Percentiles rank a stretch among this genome's conserved stretches.
phyloP scores from a whole-genome alignment of 2,329 filamentous ascomycete genomes.

The Penicillium sp. region DNA sequence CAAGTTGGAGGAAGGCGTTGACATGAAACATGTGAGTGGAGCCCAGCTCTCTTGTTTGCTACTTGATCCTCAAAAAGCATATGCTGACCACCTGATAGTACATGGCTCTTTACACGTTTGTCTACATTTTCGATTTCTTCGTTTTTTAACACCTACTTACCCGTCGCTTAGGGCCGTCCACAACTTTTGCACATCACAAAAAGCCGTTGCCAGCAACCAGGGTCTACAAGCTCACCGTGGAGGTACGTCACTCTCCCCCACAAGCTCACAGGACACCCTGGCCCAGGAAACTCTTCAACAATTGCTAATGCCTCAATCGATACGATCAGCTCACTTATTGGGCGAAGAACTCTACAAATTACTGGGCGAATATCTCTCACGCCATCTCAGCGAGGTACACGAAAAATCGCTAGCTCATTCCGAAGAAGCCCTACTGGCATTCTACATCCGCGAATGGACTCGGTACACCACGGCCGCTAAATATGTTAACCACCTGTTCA shows the following conservation, averaged over 20 bases:
- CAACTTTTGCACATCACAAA: conserved; percentile 99
- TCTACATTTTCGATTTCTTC: conserved; percentile 3
- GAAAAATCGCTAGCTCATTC: conserved; percentile 73
- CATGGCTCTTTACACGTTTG: conserved; percentile 91
- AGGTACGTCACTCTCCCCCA: conserved; percentile 51
- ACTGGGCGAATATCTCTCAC: conserved; percentile 78
- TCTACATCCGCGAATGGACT: conserved; percentile 96
- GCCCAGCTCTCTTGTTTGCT: neutral
- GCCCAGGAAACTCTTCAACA: neutral
- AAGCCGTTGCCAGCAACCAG: conserved; percentile 67
- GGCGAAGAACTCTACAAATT: conserved; percentile 96
- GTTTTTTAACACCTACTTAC: conserved; percentile 24
- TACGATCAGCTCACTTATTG: conserved; percentile 73
- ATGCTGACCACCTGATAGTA: conserved; percentile 55
- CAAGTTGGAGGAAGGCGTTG: conserved; percentile 86
- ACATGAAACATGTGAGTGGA: conserved; percentile 73
- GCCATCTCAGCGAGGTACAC: conserved; percentile 72
- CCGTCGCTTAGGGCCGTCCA: conserved; percentile 70
- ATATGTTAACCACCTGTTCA: conserved; percentile 96
- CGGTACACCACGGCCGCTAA: conserved; percentile 94
- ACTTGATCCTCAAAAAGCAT: conserved; percentile 12
- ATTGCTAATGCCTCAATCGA: neutral
- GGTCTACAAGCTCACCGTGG: conserved; percentile 65
- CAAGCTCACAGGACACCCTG: neutral
- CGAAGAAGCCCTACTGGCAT: conserved; percentile 85